Conservation (phyloP, 192 early-diverging fungal genomes). For the Rhizophagus sp. region DNA sequence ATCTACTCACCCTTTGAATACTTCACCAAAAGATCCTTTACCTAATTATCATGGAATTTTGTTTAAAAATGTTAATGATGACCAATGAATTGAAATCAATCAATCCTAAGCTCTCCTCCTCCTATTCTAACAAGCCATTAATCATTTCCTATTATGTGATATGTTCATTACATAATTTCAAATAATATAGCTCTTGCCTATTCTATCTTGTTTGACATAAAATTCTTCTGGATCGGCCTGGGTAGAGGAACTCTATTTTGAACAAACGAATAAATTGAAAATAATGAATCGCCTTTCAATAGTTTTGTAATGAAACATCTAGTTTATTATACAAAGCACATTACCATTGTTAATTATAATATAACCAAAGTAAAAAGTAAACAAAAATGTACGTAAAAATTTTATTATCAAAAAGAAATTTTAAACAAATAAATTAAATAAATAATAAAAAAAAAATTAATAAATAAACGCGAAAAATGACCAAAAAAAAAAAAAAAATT, state of each 20-base stretch:
- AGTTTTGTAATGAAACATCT: too few species aligned
- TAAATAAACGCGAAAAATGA: neutral
- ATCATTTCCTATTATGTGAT: neutral
- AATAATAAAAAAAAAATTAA: neutral
- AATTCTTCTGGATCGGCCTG: conserved; percentile 63
- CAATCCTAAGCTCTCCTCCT: neutral
- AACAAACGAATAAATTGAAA: neutral
- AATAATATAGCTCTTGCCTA: conserved; percentile 47
- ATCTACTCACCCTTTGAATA: conserved; percentile 76
- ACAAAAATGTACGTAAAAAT: neutral
- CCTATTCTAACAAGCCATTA: conserved; percentile 7
- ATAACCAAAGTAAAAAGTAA: neutral
- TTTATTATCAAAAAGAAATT: neutral
- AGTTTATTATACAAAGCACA: neutral
- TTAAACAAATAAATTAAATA: neutral
- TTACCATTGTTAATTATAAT: neutral
- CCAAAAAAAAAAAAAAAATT: neutral
- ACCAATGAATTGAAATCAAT: neutral
- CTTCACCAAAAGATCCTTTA: conserved; percentile 82
- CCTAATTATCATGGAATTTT: conserved; percentile 31
- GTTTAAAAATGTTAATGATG: neutral
- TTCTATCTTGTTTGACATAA: conserved; percentile 68
- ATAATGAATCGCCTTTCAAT: neutral
- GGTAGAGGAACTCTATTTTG: conserved; percentile 39
- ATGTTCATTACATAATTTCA: neutral